Conservation (phyloP, 1,284 basidiomycete species). For the Fistulina hepatica region DNA sequence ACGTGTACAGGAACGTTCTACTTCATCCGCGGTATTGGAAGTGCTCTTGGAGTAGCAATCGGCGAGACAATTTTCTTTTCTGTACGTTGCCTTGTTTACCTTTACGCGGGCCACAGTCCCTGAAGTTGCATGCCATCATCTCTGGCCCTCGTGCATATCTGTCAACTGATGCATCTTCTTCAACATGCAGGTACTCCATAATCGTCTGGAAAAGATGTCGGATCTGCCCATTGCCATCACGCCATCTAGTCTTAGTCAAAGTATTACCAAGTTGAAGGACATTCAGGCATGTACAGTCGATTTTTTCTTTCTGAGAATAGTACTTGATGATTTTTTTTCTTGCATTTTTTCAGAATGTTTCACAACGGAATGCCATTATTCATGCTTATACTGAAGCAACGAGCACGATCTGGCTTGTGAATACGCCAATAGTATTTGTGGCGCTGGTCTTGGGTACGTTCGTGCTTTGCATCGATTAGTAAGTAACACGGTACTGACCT, state of each 20-base stretch:
- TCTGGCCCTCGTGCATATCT: too few species aligned
- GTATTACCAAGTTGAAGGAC: constrained; percentile 38
- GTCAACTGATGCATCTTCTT: neutral
- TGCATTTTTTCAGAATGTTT: constrained; percentile 31
- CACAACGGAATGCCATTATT: constrained; percentile 39
- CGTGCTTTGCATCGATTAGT: constrained; percentile 1
- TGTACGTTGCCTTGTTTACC: constrained; percentile 26
- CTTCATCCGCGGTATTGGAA: constrained; percentile 73
- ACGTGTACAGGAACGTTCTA: constrained; percentile 62
- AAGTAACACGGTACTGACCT: constrained; percentile 1
- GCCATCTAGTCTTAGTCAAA: constrained; percentile 43
- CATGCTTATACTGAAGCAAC: constrained; percentile 64
- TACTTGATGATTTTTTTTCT: constrained; percentile 1
- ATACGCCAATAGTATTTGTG: constrained; percentile 47
- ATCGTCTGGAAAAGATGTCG: constrained; percentile 28
- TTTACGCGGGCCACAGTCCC: neutral
- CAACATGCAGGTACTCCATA: constrained; percentile 31
- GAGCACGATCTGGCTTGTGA: constrained; percentile 62
- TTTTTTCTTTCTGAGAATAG: constrained; percentile 7
- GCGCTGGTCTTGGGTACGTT: constrained; percentile 47
- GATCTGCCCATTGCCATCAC: constrained; percentile 40
- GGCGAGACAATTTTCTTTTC: constrained; percentile 61
- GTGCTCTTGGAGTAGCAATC: constrained; percentile 63
- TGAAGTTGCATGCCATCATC: too few species aligned
- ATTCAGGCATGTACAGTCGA: constrained; percentile 36